Evolutionary conservation across 176 grass and related monocot genomes (phyloP).

Genomic region (Oryza coarctata): DNA sequence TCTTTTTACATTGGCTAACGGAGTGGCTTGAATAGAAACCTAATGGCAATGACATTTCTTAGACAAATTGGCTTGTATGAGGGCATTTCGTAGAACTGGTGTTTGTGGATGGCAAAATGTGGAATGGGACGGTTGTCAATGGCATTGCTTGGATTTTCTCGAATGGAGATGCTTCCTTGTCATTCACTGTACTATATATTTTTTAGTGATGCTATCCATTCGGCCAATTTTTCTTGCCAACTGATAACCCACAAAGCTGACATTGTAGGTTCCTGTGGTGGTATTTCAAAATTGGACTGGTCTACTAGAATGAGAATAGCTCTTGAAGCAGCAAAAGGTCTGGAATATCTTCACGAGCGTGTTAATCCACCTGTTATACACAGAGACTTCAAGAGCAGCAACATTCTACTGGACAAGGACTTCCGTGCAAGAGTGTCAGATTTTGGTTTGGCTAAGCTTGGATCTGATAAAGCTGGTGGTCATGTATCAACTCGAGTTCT

Average conservation of each 20-base stretch:
- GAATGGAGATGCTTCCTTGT: neutral
- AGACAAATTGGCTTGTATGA: no score
- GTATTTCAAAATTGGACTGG: slow-evolving; percentile 90
- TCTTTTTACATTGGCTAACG: no score
- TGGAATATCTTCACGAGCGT: slow-evolving; percentile 95
- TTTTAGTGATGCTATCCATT: neutral
- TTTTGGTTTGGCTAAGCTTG: slow-evolving; percentile 97
- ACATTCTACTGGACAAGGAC: slow-evolving; percentile 89
- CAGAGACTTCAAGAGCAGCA: slow-evolving; percentile 98
- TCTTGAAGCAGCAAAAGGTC: slow-evolving; percentile 94
- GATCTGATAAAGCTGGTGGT: slow-evolving; percentile 88
- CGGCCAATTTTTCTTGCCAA: neutral
- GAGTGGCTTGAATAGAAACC: no score
- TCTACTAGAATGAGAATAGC: slow-evolving; percentile 89
- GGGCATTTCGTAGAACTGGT: no score
- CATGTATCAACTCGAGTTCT: slow-evolving; percentile 97
- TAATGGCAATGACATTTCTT: no score
- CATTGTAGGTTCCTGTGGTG: slow-evolving; percentile 59
- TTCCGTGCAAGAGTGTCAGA: slow-evolving; percentile 94
- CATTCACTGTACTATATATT: neutral
- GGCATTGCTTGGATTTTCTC: no score
- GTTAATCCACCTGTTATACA: slow-evolving; percentile 89
- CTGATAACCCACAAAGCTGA: slow-evolving; percentile 16
- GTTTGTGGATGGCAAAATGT: no score
- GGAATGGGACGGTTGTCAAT: no score